Evolutionary conservation across 306 rosid genomes (phyloP).

Genomic region (Casuarina equisetifolia): DNA sequence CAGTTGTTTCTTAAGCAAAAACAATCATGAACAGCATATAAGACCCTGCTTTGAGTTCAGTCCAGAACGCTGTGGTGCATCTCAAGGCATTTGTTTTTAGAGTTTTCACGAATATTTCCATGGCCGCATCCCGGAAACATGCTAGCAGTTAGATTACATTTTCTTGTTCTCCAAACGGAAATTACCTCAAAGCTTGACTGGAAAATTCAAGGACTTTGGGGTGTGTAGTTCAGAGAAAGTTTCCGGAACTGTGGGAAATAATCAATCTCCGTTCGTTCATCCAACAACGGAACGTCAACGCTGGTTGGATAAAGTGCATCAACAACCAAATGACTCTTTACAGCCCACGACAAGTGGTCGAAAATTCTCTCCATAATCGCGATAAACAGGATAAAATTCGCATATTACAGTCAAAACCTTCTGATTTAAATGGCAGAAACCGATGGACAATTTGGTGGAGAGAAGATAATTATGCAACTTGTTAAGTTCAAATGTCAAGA

Average conservation of each 20-base stretch:
- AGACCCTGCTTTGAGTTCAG: too few relatives aligned
- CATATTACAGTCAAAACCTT: background rate
- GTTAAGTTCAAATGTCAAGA: background rate
- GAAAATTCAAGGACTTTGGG: background rate
- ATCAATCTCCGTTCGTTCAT: background rate
- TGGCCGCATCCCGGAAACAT: too few relatives aligned
- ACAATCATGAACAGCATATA: too few relatives aligned
- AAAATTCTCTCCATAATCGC: background rate
- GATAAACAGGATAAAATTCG: background rate
- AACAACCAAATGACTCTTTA: background rate
- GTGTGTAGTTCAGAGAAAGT: background rate
- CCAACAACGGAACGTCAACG: background rate
- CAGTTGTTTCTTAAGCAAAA: too few relatives aligned
- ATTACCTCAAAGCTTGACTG: background rate
- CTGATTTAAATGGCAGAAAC: constrained; percentile 4
- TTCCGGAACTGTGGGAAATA: background rate
- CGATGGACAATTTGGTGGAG: background rate
- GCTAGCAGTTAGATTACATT: background rate
- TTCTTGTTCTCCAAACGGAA: background rate
- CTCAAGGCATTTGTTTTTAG: too few relatives aligned
- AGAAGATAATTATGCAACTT: background rate
- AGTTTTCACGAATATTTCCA: too few relatives aligned
- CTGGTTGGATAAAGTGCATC: background rate
- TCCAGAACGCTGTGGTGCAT: too few relatives aligned
- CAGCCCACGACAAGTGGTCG: background rate